Conservation (phyloP, 495 filamentous ascomycete species). For the Echria macrotheca region DNA sequence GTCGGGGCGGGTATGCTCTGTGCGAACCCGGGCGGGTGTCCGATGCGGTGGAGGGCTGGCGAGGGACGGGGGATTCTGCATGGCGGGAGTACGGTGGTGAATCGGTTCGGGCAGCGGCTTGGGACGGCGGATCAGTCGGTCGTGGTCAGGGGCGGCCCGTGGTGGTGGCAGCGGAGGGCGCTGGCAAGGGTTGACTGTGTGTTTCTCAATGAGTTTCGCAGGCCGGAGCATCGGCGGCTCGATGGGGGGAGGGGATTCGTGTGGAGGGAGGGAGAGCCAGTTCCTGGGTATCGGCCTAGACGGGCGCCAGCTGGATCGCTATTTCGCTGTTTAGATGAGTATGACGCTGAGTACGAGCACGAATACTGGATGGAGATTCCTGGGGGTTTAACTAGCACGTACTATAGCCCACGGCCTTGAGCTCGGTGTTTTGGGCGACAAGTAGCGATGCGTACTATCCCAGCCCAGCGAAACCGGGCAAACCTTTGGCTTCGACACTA, state of each 20-base stretch:
- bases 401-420: too few relatives aligned
- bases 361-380: not conserved
- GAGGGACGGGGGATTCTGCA: conserved; percentile 2
- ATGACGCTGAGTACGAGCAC: not conserved
- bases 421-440: too few relatives aligned
- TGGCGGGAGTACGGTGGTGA: conserved; percentile 20
- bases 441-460: too few relatives aligned
- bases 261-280: conserved; percentile 19
- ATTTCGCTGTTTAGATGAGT: not conserved
- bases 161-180: conserved; percentile 23
- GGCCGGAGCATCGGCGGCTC: not conserved
- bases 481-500: too few relatives aligned
- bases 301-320: not conserved
- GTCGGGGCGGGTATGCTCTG: conserved; percentile 14
- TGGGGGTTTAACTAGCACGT: not conserved
- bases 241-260: not conserved
- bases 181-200: too few relatives aligned
- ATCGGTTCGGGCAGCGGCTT: conserved; percentile 25
- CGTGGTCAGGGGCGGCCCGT: conserved; percentile 19
- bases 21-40: conserved; percentile 7
- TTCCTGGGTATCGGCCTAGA: not conserved
- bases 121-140: conserved; percentile 26
- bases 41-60: not conserved
- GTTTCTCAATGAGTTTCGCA: too few relatives aligned
- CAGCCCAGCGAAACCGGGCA: too few relatives aligned